Conservation (phyloP, 768 basidiomycete genomes). For the Lyophyllum semitale region DNA sequence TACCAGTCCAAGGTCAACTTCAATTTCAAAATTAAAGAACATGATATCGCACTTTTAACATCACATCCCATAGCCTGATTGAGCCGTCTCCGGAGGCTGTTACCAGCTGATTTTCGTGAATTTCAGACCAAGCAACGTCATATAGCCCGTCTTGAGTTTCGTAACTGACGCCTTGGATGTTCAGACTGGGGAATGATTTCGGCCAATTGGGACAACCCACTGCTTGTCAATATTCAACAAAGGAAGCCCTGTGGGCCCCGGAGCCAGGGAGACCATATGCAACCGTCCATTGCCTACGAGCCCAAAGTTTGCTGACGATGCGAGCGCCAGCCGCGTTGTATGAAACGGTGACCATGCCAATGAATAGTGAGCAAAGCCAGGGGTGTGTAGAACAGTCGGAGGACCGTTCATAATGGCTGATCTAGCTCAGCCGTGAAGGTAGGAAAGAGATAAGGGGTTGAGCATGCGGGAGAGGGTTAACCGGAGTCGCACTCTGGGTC, state of each 20-base stretch:
- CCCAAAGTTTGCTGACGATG: constrained; percentile 91
- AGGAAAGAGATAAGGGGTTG: not conserved
- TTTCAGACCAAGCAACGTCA: constrained; percentile 93
- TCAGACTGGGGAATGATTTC: constrained; percentile 17
- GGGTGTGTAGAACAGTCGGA: constrained; percentile 64
- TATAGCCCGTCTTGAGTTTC: constrained; percentile 90
- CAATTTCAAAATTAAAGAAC: not conserved
- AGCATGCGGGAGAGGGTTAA: constrained; percentile 11
- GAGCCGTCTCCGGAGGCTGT: constrained; percentile 91
- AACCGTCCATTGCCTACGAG: constrained; percentile 94
- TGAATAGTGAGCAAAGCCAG: constrained; percentile 83
- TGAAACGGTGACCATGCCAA: constrained; percentile 88
- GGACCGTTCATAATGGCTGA: constrained; percentile 30
- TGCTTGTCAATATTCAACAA: constrained; percentile 62
- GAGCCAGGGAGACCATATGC: constrained; percentile 58
- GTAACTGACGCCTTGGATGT: constrained; percentile 52
- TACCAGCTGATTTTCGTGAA: constrained; percentile 91
- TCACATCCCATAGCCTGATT: constrained; percentile 87
- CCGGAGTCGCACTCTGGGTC: constrained; percentile 22
- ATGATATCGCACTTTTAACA: constrained; percentile 68
- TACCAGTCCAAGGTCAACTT: constrained; percentile 19
- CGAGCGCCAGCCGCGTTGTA: constrained; percentile 70
- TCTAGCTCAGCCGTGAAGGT: not conserved
- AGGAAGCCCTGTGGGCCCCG: constrained; percentile 45
- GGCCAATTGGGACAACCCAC: constrained; percentile 43